Conservation (phyloP, 306 rosid genomes). For the Acacia melanoxylon region DNA sequence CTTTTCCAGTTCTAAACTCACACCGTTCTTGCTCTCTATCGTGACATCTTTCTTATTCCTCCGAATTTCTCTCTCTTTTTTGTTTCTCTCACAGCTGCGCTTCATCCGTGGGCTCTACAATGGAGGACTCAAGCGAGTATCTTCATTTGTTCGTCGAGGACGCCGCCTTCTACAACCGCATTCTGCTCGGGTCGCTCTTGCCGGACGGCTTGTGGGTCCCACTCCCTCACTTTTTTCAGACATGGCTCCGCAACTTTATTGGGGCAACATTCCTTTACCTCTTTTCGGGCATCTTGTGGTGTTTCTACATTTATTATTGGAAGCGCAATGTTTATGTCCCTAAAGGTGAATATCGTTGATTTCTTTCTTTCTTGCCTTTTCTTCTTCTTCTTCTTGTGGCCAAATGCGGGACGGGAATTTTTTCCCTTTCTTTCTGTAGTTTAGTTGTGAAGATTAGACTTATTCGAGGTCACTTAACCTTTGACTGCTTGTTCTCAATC, state of each 20-base stretch:
- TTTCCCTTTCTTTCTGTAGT: not conserved
- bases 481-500: slow-evolving; percentile 15
- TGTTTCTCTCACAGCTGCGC: not conserved
- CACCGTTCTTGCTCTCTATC: not conserved
- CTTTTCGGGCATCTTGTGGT: slow-evolving; percentile 73
- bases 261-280: slow-evolving; percentile 69
- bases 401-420: not conserved
- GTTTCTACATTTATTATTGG: slow-evolving; percentile 69
- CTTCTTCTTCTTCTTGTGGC: not conserved
- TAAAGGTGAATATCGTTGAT: slow-evolving; percentile 47
- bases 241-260: slow-evolving; percentile 86
- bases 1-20: too few species aligned
- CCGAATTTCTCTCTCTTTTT: not conserved
- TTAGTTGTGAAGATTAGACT: not conserved
- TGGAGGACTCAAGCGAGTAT: slow-evolving; percentile 35
- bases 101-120: slow-evolving; percentile 17
- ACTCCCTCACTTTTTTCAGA: slow-evolving; percentile 70
- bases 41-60: too few species aligned
- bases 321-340: slow-evolving; percentile 73
- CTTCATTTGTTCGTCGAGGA: slow-evolving; percentile 60
- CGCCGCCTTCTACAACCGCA: slow-evolving; percentile 62
- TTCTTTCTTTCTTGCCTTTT: not conserved
- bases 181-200: slow-evolving; percentile 57
- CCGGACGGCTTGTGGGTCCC: slow-evolving; percentile 52
- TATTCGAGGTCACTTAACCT: not conserved